Conservation (phyloP, 139 green algal genomes). For the Raphidocelis subcapitata region DNA sequence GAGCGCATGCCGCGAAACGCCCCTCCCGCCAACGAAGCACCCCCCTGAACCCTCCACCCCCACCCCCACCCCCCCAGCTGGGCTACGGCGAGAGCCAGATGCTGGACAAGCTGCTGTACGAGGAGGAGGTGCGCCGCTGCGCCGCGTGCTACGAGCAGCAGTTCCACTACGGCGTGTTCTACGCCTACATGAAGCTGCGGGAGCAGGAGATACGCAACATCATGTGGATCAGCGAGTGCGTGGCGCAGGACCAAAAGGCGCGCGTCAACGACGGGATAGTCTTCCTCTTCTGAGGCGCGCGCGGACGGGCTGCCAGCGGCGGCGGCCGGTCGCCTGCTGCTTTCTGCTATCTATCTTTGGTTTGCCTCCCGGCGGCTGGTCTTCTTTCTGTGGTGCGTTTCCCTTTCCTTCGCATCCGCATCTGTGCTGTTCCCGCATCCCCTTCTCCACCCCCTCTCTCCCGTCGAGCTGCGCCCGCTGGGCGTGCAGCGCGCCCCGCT, state of each 20-base stretch:
- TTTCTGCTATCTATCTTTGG: no score
- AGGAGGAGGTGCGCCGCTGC: conserved; percentile 86
- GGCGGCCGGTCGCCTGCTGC: no score
- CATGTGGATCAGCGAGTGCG: conserved; percentile 94
- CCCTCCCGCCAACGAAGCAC: no score
- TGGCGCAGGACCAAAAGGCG: conserved; percentile 89
- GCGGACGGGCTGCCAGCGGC: background rate
- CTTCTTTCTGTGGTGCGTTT: no score
- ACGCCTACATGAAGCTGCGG: conserved; percentile 86
- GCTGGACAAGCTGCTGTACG: conserved; percentile 94
- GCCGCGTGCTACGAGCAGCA: conserved; percentile 87
- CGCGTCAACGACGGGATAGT: conserved; percentile 86
- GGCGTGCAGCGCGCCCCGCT: no score
- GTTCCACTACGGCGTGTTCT: conserved; percentile 93
- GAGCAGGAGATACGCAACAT: conserved; percentile 96
- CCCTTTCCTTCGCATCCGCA: no score
- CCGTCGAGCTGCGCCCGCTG: no score
- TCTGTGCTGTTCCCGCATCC: no score
- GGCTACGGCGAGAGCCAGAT: conserved; percentile 88
- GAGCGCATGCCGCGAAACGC: no score
- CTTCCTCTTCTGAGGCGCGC: conserved; percentile 31
- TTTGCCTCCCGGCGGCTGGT: no score
- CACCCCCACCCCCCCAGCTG: conserved; percentile 57
- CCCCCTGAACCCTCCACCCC: no score
- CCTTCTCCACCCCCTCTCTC: no score